These are phyloP conservation scores for Angomonas deanei DNA, from an alignment of 208 protist genomes.

Conservation along the genomic window DNA sequence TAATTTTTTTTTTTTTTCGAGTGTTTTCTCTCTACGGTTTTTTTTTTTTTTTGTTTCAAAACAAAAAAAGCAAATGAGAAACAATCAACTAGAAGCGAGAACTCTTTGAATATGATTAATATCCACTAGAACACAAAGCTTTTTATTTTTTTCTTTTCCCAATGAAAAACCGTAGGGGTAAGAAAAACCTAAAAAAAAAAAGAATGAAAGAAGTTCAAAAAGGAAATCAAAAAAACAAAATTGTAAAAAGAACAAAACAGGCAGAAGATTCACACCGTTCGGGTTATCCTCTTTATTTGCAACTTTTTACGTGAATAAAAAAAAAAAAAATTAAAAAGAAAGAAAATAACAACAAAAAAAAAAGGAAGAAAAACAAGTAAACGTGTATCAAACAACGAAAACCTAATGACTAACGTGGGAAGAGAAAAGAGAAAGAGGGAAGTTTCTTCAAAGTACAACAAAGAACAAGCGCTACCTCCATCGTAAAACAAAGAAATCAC, in stretches of 20 bases:
- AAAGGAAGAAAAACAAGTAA: neutral
- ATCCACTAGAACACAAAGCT: neutral
- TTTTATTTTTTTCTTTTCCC: neutral
- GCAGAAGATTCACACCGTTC: too few relatives aligned
- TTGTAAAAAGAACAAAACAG: too few relatives aligned
- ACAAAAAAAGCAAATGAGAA: slow-evolving; percentile 10
- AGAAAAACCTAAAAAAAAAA: slow-evolving; percentile 13
- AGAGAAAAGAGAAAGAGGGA: neutral
- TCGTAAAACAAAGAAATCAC: slow-evolving; percentile 5
- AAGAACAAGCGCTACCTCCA: neutral
- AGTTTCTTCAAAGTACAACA: neutral
- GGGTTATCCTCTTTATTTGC: too few relatives aligned
- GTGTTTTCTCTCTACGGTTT: neutral
- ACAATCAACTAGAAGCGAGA: slow-evolving; percentile 3
- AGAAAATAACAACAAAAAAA: slow-evolving; percentile 4
- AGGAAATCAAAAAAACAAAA: neutral
- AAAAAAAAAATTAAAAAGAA: slow-evolving; percentile 12
- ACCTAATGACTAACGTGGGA: neutral
- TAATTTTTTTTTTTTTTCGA: neutral
- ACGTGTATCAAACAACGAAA: slow-evolving; percentile 3
- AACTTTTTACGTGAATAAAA: slow-evolving; percentile 3
- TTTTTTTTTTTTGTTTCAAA: slow-evolving; percentile 4
- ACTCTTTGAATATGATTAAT: neutral
- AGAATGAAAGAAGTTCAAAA: neutral
- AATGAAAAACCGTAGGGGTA: neutral